Evolutionary conservation across 23 red algal species (phyloP).

Genomic region (Chondrus crispus): DNA sequence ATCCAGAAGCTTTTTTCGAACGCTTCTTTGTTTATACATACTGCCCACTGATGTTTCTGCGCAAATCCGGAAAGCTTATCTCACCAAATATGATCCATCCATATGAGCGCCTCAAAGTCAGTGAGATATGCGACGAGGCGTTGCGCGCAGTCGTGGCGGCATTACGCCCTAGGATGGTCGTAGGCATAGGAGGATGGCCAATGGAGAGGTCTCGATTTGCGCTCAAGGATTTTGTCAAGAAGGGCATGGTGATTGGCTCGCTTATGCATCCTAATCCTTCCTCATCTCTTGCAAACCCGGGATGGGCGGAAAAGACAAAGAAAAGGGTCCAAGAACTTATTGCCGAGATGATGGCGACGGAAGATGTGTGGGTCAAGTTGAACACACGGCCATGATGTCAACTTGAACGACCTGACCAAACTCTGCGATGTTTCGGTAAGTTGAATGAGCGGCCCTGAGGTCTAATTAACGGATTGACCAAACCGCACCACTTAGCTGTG

Average conservation of each 20-base stretch:
- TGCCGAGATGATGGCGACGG: not conserved
- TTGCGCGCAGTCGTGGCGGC: constrained; percentile 41
- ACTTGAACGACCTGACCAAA: no score
- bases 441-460: no score
- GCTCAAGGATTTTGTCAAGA: not conserved
- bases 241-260: not conserved
- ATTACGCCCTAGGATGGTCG: not conserved
- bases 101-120: not conserved
- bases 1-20: constrained; percentile 37
- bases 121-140: constrained; percentile 35
- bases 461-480: no score
- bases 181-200: constrained; percentile 62
- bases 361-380: not conserved
- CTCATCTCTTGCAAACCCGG: constrained; percentile 54
- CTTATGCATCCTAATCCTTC: constrained; percentile 63
- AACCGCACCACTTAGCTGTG: no score
- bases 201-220: constrained; percentile 12
- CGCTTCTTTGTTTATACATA: constrained; percentile 78
- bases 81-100: constrained; percentile 46
- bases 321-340: constrained; percentile 32
- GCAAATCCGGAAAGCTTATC: constrained; percentile 52
- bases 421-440: no score
- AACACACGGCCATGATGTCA: no score
- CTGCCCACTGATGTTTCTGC: constrained; percentile 80
- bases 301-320: constrained; percentile 37